Evolutionary conservation across 2,329 filamentous ascomycete species (phyloP), one percentile per base, ranked within the genome.

Genomic region (Aspergillus aculeatus): DNA sequence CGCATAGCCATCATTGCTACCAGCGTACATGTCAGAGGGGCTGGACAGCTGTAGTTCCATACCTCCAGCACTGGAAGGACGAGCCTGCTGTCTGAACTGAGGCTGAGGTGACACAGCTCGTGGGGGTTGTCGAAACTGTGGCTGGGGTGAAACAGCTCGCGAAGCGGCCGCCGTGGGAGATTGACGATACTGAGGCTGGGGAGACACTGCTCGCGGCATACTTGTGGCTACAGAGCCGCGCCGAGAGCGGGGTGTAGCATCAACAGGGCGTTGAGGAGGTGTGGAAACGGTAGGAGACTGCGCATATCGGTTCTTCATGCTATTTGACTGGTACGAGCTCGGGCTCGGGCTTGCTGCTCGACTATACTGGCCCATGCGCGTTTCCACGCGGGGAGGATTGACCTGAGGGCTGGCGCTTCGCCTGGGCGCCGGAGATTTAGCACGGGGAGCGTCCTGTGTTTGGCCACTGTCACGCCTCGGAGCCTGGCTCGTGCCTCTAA

Each of bases 31-130:
- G 57, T 87, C 84, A 59, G 84, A 81, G 7, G 79, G 80, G 12
- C 74, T 74, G n/a, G 81, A 86, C 32, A 91, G 80, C 74, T 91
- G 89, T 59, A 91, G 80, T 41, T 89, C 85, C 86, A 90, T 90
- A 19, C 85, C 78, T 31, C 73, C 72, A 24, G 77, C 69, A 66
- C 82, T 84, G 4, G 75, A 75, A 31, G 82, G 82, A 21, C 82
- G 78, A 44, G 79, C 74, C 59, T 80, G 78, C 50, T 80, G 78
- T 52, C 79, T 70, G 69, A 82, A 83, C 51, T 81, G 78, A 6
- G 82, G 82, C 57, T 83, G 78, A 19, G 83, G 83, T n/a, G 82
- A 84, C 26, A 70, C 66, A 4, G 63, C 66, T 54, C 69, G 74
- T 16, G 77, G 77, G 9, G 78, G 49, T 26, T 60, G 58, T 16